phyloP scores from a whole-genome alignment of 1,139 yeast species.

The Lodderomyces orthopsilosis region DNA sequence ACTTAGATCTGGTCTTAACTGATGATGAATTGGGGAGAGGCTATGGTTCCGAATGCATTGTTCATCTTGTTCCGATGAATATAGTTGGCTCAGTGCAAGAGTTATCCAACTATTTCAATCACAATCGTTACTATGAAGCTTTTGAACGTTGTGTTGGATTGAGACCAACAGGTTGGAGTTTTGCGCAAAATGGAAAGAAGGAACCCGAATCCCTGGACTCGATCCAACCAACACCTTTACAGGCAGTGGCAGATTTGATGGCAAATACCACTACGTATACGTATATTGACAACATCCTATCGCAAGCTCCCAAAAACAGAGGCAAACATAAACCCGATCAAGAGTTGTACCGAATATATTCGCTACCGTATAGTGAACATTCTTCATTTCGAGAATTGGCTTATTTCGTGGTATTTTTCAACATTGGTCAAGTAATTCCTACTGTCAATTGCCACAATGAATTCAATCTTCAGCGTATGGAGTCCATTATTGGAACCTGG shows the following conservation, averaged over 20 bases:
- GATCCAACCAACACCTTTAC: constrained; percentile 6
- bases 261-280: constrained; percentile 23
- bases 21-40: constrained; percentile 30
- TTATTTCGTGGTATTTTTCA: constrained; percentile 54
- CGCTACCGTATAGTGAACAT: constrained; percentile 90
- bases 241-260: constrained; percentile 18
- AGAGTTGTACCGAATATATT: constrained; percentile 45
- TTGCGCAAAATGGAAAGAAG: constrained; percentile 18
- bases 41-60: constrained; percentile 49
- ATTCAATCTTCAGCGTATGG: constrained; percentile 37
- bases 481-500: constrained; percentile 49
- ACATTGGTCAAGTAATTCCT: constrained; percentile 60
- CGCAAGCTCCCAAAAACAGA: constrained; percentile 25
- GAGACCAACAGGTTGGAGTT: constrained; percentile 89
- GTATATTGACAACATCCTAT: constrained; percentile 29
- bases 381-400: constrained; percentile 81
- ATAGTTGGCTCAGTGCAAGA: constrained; percentile 36
- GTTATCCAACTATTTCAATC: constrained; percentile 49
- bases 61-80: constrained; percentile 70
- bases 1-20: constrained; percentile 30
- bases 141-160: constrained; percentile 63
- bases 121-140: constrained; percentile 41
- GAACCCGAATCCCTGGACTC: constrained; percentile 4
- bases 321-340: constrained; percentile 22
- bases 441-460: constrained; percentile 65